phyloP scores from a whole-genome alignment of 2,329 filamentous ascomycete species.

The Sporothrix humicola region DNA sequence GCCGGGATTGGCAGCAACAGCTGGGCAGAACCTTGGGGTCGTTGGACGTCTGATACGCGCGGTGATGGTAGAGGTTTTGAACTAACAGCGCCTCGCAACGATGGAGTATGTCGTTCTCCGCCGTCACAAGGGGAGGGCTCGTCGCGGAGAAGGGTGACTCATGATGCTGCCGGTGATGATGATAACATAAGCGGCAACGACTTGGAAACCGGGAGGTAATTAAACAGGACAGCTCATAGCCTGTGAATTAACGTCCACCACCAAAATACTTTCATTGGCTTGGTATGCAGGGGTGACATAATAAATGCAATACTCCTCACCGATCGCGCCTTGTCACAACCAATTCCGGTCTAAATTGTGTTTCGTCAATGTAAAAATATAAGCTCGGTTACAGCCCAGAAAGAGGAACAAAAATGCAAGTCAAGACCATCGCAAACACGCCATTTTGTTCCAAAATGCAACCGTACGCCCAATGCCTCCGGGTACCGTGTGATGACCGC shows the following conservation, averaged over 20 bases:
- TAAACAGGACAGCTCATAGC: too few relatives aligned
- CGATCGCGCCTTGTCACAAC: too few relatives aligned
- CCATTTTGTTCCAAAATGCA: neutral
- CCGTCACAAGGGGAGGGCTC: neutral
- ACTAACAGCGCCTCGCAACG: neutral
- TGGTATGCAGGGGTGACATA: too few relatives aligned
- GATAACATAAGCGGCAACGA: neutral
- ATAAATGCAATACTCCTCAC: too few relatives aligned
- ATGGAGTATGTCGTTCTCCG: neutral
- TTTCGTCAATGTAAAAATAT: neutral
- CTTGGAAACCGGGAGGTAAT: neutral
- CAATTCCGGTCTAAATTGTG: too few relatives aligned
- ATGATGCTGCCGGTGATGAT: neutral
- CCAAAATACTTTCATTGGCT: too few relatives aligned
- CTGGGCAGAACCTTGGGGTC: slow-evolving; percentile 49
- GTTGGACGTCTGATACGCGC: neutral
- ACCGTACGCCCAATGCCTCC: slow-evolving; percentile 5
- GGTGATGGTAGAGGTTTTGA: slow-evolving; percentile 44
- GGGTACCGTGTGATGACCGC: neutral
- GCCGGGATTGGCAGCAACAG: slow-evolving; percentile 70
- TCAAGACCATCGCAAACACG: too few relatives aligned
- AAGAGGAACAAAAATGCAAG: neutral
- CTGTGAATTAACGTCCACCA: too few relatives aligned
- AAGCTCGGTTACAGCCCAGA: neutral
- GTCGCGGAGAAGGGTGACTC: neutral